phyloP scores from a whole-genome alignment of 805 yeast species.

The Yueomyces sinensis region DNA sequence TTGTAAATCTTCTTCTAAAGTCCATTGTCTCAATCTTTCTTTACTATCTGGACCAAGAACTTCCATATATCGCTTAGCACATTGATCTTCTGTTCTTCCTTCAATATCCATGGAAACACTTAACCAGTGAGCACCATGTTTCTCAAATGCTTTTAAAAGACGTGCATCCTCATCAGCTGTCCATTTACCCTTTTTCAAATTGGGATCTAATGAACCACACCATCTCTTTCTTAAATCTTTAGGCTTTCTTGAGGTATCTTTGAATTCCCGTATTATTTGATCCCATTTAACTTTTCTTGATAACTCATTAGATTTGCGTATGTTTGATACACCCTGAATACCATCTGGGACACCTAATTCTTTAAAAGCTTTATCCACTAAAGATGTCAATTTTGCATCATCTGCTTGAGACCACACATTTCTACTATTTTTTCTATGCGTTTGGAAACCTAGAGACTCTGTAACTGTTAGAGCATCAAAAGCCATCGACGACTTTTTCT shows the following conservation, averaged over 20 bases:
- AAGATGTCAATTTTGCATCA: conserved; percentile 39
- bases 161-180: conserved; percentile 63
- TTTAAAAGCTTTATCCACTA: conserved; percentile 28
- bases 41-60: conserved; percentile 73
- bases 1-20: conserved; percentile 56
- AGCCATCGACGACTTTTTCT: conserved; percentile 11
- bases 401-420: conserved; percentile 70
- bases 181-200: conserved; percentile 76
- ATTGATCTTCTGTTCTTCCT: conserved; percentile 90
- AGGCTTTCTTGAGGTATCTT: conserved; percentile 42
- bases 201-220: conserved; percentile 77
- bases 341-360: conserved; percentile 26
- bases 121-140: conserved; percentile 76
- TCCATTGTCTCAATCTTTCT: conserved; percentile 72
- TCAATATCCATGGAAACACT: conserved; percentile 62
- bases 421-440: conserved; percentile 48
- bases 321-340: conserved; percentile 17
- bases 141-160: conserved; percentile 48
- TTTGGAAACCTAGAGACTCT: conserved; percentile 61
- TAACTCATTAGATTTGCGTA: conserved; percentile 17
- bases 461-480: conserved; percentile 39
- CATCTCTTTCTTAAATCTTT: conserved; percentile 83
- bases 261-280: conserved; percentile 33
- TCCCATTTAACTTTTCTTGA: conserved; percentile 48
- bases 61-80: conserved; percentile 82